Base-by-base conservation (phyloP, 352 stramenopile genomes). In the Pythium coloratum region DNA sequence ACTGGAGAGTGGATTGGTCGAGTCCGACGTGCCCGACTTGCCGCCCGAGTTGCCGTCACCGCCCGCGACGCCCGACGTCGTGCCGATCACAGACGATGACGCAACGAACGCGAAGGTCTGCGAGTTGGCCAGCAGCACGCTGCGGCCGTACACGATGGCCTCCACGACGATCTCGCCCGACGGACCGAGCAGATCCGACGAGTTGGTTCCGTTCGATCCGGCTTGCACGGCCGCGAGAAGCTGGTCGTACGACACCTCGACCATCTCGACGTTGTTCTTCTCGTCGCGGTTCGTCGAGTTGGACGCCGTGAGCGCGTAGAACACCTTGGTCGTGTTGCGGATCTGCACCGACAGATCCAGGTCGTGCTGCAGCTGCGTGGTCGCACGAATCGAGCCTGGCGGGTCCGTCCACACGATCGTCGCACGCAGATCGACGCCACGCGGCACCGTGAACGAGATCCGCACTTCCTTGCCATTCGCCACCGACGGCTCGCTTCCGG, bases 221-320 rank as follows among this genome's bases (percentile, higher is more conserved):
- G n/a, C 58, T 10, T 62, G 56, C 26, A 78, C 72, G 42, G 82
- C 78, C 51, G 76, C 67, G 7, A 89, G 47, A 24, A 94, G 72
- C 30, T 90, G 73, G 51, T 72, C 59, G 61, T 94, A 93, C 33
- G 80, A 82, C 10, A 93, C 84, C 30, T 85, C 74, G 20, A 94
- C 86, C 82, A 94, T 90, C 63, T 94, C 86, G 24, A 94, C 81
- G 64, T 94, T 94, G 76, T 94, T 94, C n/a, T 81, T 78, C 28
- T 76, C 72, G 66, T 94, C 86, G 18, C 79, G 80, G n/a, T 73
- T 73, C 5, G 79, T 87, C 28, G 53, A 69, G 28, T 75, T 77
- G 34, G 77, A 69, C 6, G 83, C 79, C 13, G 80, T 92, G 36
- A 92, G 64, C 13, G 86, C 81, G 28, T 77, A 75, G 64, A 94